These are phyloP conservation scores for Mucor plumbeus DNA, from an alignment of 371 early-diverging fungal species.

Conservation along the genomic window DNA sequence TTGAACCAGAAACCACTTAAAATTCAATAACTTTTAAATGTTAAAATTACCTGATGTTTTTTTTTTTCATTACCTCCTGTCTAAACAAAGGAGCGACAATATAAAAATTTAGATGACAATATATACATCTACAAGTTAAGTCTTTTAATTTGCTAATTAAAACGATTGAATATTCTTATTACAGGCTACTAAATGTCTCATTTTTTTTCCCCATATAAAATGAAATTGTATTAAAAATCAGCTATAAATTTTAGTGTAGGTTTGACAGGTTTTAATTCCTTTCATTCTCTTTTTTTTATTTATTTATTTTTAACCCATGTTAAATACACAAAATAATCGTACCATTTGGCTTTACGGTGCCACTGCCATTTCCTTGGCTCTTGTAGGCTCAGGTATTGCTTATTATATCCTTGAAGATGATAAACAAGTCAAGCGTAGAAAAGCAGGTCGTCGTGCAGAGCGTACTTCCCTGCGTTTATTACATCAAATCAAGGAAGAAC, in stretches of 20 bases:
- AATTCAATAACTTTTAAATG: too few relatives aligned
- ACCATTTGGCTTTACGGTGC: slow-evolving; percentile 18
- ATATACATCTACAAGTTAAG: too few relatives aligned
- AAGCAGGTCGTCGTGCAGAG: slow-evolving; percentile 25
- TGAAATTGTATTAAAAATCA: too few relatives aligned
- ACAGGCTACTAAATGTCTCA: too few relatives aligned
- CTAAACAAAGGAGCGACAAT: too few relatives aligned
- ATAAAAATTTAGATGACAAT: too few relatives aligned
- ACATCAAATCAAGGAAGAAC: slow-evolving; percentile 36
- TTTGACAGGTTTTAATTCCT: slow-evolving; percentile 2
- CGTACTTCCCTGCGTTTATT: slow-evolving; percentile 27
- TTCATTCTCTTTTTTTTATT: slow-evolving; percentile 8
- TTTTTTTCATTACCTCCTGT: too few relatives aligned
- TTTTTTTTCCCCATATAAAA: too few relatives aligned
- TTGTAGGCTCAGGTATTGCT: slow-evolving; percentile 16
- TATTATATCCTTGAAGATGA: slow-evolving; percentile 47
- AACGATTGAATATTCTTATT: too few relatives aligned
- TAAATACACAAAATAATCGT: slow-evolving; percentile 15
- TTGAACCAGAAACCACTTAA: too few relatives aligned
- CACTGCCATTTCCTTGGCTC: slow-evolving; percentile 14
- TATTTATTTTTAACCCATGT: slow-evolving; percentile 9
- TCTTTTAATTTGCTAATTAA: too few relatives aligned
- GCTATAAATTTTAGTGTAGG: neutral
- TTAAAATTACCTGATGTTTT: too few relatives aligned
- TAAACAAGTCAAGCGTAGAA: slow-evolving; percentile 35